Base-by-base conservation (phyloP, 768 basidiomycete species). In the Lactifluus subvellereus region DNA sequence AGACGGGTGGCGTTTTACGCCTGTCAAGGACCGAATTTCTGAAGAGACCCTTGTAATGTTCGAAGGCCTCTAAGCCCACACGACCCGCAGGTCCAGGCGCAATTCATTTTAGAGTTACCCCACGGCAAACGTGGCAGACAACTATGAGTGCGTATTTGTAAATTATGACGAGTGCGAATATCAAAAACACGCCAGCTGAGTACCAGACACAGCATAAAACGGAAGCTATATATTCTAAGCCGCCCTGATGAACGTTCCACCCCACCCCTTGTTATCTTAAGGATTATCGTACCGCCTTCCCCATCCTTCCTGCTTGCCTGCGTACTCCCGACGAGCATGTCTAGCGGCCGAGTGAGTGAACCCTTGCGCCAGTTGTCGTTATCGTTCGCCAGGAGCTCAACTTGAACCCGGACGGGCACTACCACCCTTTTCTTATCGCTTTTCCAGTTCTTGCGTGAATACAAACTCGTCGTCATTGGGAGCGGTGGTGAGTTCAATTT, bases 401-500 rank as follows among this genome's bases (percentile, higher is more conserved):
- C 22, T 22, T 22, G 22, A 57, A 40, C 50, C 20, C 9, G 40
- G 11, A 18, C 30, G 45, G 30, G 30, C 35, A 14, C 18, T 16
- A 11, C 10, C 33, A 22, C 6, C 6, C 4, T 33, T 2, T 30
- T 14, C 6, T 10, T 13, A n/a, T 3, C 30, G 16, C 5, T 13
- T 54, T 14, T 11, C 3, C 86, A 88, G 73, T 93, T 93, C 79
- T 78, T 98, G 76, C 82, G 94, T 69, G 96, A 98, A 74, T 98
- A 98, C 80, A 97, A 96, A 80, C 86, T 98, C 64, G 96, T 98
- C 69, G 96, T 98, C 66, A 94, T 98, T 64, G 96, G 96, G 56
- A 94, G 96, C 71, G 96, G 95, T 83, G 95, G 94, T 89, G 60
- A 71, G 83, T 74, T 30, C 16, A 47, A 47, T 8, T 47, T 10